Evolutionary conservation across 1,284 basidiomycete species (phyloP).

Genomic region (Schizopora paradoxa): DNA sequence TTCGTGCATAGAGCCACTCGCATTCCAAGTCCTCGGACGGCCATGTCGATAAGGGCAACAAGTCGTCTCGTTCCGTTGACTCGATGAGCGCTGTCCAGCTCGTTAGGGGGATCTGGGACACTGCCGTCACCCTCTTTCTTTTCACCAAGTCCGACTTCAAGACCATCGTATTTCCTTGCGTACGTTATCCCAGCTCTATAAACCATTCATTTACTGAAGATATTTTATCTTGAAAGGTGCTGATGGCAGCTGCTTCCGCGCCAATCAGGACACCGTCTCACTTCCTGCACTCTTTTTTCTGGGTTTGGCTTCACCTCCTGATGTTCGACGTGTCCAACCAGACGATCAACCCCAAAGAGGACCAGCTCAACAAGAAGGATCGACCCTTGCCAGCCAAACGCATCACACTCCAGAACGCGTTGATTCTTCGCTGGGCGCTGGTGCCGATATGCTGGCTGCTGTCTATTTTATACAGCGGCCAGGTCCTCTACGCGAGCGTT

Average conservation of each 20-base stretch:
- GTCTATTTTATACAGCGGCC: constrained; percentile 29
- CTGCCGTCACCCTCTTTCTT: constrained; percentile 35
- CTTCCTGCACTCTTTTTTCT: constrained; percentile 29
- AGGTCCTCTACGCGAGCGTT: constrained; percentile 29
- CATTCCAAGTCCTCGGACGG: no score
- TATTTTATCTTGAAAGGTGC: no score
- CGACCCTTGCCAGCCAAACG: constrained; percentile 39
- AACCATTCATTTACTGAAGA: no score
- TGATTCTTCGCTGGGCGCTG: constrained; percentile 32
- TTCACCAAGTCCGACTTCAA: constrained; percentile 40
- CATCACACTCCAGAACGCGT: constrained; percentile 31
- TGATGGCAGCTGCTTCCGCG: no score
- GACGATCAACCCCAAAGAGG: constrained; percentile 34
- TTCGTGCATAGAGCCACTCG: no score
- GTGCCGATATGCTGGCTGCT: constrained; percentile 29
- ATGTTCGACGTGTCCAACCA: constrained; percentile 42
- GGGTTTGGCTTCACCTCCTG: constrained; percentile 40
- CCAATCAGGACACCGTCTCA: no score
- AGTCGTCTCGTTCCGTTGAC: no score
- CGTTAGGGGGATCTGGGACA: no score
- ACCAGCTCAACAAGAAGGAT: constrained; percentile 38
- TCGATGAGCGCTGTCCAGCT: no score
- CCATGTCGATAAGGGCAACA: no score
- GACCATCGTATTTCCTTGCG: constrained; percentile 35
- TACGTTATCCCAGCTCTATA: no score